Base-by-base conservation (phyloP, 371 early-diverging fungal species). In the Mortierella sp. region DNA sequence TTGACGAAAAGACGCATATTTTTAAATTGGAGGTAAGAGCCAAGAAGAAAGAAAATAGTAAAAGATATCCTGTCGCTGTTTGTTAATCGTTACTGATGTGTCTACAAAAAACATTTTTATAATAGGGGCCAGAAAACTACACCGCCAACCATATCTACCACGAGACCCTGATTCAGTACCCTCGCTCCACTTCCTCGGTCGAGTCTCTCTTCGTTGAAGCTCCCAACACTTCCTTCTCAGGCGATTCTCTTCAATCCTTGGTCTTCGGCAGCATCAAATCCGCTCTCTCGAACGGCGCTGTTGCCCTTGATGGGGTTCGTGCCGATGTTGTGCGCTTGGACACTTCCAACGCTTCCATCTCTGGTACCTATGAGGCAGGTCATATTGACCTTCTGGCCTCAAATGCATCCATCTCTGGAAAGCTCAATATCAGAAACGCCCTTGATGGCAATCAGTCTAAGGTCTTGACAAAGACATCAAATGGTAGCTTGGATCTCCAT, bases 161-260 rank as follows among this genome's bases (percentile, higher is more conserved):
- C 63, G 75, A 80, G 20, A 80, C 81, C 26, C 61, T 52, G 22
- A 66, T 80, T 35, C 68, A 66, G 22, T 64, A 68, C 49, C 81
- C 81, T 9, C 22, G 62, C n/a, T 22, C 69, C 1, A 49, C 60
- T 1, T 20, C 20, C 11, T 35, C 66, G 0, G 22, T 58, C 10
- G 62, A 63, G 3, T 72, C 75, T 3, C 61, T 80, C 22, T 16
- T 28, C 10, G 45, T 80, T 26, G 26, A 3, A 8, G 62, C 70
- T 6, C 72, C 81, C 62, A 68, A 64, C 60, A 68, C 81, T 9
- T 30, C 52, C 57, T 35, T 72, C 43, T 30, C 45, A 1, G 73
- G 73, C 9, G 30, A 49, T 2, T 22, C 35, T 6, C 71, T 78
- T n/a, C 39, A 43, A 5, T 66, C 62, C 28, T 59, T 80, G 0